A percentile compares a stretch with the other conserved stretches of the same genome.
phyloP scores from a whole-genome alignment of 345 rosid genomes.

The Citrus cavaleriei region DNA sequence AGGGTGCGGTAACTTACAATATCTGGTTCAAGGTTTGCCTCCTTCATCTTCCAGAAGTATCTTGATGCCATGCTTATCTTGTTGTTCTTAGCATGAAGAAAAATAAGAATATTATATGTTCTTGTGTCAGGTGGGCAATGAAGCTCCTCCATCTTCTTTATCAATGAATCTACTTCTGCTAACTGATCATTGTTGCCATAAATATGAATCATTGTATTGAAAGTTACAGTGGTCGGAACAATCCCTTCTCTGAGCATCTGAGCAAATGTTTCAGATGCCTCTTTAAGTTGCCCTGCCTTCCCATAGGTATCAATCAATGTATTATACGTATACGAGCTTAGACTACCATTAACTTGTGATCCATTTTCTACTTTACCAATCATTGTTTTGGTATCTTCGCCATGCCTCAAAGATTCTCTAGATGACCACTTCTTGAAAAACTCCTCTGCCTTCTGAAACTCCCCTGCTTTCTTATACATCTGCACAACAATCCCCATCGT shows the following conservation, averaged over 20 bases:
- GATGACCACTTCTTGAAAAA: conserved; percentile 74
- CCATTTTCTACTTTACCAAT: conserved; percentile 14
- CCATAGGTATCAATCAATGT: conserved; percentile 88
- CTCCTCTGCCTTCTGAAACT: conserved; percentile 72
- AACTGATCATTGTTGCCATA: conserved; percentile 68
- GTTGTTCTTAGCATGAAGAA: conserved; percentile 61
- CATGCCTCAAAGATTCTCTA: conserved; percentile 34
- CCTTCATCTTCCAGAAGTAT: conserved; percentile 70
- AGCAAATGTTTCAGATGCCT: conserved; percentile 61
- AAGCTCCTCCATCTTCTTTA: conserved; percentile 72
- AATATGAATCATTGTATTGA: conserved; percentile 83
- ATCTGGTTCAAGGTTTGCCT: conserved; percentile 62
- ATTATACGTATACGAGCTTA: conserved; percentile 68
- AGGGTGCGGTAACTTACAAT: conserved; percentile 81
- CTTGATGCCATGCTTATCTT: conserved; percentile 49
- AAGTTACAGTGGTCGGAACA: conserved; percentile 79
- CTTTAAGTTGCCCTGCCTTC: conserved; percentile 67
- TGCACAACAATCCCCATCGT: conserved; percentile 77
- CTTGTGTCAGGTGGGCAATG: conserved; percentile 71
- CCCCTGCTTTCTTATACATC: conserved; percentile 79
- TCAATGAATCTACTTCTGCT: conserved; percentile 58
- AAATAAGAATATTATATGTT: conserved; percentile 83
- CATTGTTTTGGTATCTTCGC: conserved; percentile 11
- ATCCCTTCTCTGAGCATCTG: conserved; percentile 69
- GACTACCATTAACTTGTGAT: conserved; percentile 27